These are phyloP conservation scores for Suhomyces maxii DNA, from an alignment of 1,139 yeast species.

Conservation along the genomic window DNA sequence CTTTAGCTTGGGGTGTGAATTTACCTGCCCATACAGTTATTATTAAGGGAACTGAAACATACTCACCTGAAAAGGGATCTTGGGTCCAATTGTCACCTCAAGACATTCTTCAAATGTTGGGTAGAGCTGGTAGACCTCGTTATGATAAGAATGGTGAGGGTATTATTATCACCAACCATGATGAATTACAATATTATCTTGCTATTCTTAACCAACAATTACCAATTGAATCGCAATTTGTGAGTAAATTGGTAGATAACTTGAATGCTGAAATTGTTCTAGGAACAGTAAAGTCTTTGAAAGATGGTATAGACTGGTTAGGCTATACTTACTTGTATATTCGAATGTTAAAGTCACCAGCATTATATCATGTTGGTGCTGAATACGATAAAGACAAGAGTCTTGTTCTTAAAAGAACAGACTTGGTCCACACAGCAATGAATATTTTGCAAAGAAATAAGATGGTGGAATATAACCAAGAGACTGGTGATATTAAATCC, in stretches of 20 bases:
- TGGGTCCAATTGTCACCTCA: constrained; percentile 93
- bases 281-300: constrained; percentile 61
- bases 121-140: constrained; percentile 97
- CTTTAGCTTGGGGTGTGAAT: constrained; percentile 98
- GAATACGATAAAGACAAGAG: constrained; percentile 43
- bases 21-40: constrained; percentile 96
- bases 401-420: constrained; percentile 55
- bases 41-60: constrained; percentile 91
- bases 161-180: constrained; percentile 83
- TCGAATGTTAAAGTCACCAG: constrained; percentile 76
- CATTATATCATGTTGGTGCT: constrained; percentile 71
- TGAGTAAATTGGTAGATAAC: constrained; percentile 67
- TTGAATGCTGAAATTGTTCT: constrained; percentile 85
- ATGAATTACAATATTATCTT: constrained; percentile 82
- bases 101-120: constrained; percentile 92
- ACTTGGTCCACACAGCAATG: constrained; percentile 78
- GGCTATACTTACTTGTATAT: constrained; percentile 77
- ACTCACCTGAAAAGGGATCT: constrained; percentile 83
- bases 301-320: constrained; percentile 79
- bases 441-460: constrained; percentile 52
- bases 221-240: constrained; percentile 88
- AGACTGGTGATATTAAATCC: constrained; percentile 44
- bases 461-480: constrained; percentile 58
- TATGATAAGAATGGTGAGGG: constrained; percentile 94
- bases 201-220: constrained; percentile 87